These are phyloP conservation scores for Bacidia gigantensis DNA, from an alignment of 495 filamentous ascomycete genomes.

Conservation along the genomic window DNA sequence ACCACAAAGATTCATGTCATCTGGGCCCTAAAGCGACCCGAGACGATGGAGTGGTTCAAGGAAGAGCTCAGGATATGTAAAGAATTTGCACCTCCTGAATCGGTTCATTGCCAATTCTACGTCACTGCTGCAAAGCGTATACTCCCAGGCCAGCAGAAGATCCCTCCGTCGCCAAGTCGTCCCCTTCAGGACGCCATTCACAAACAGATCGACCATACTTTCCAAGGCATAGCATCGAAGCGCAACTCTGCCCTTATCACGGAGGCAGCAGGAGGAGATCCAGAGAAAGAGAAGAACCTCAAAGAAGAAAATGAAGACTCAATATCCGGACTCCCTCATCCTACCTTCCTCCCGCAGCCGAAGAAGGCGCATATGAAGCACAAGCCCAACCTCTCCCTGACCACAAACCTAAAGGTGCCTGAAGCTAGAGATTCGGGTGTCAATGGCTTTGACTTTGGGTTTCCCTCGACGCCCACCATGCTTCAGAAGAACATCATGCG, in stretches of 20 bases:
- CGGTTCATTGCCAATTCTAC: conserved; percentile 86
- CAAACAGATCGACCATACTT: conserved; percentile 70
- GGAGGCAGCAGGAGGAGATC: conserved; percentile 67
- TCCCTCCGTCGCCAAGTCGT: conserved; percentile 20
- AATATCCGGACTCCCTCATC: conserved; percentile 63
- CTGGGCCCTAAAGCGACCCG: conserved; percentile 78
- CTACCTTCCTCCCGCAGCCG: conserved; percentile 26
- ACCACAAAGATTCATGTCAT: conserved; percentile 81
- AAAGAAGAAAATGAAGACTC: conserved; percentile 76
- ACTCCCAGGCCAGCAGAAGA: conserved; percentile 8
- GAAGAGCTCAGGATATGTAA: conserved; percentile 85
- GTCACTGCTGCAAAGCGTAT: conserved; percentile 61
- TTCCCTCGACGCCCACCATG: conserved; percentile 60
- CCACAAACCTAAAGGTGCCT: conserved; percentile 18
- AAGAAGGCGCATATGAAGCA: conserved; percentile 18
- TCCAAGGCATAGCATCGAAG: conserved; percentile 68
- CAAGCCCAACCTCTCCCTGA: conserved; percentile 14
- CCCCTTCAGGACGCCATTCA: conserved; percentile 60
- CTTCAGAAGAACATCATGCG: conserved; percentile 75
- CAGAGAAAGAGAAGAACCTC: conserved; percentile 62
- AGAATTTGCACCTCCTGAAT: conserved; percentile 68
- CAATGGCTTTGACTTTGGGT: conserved; percentile 58
- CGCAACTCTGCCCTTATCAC: conserved; percentile 67
- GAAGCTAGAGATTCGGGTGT: conserved; percentile 14
- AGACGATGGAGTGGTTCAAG: conserved; percentile 96